Evolutionary conservation across 371 early-diverging fungal genomes (phyloP).

Genomic region (Furculomyces boomerangus): DNA sequence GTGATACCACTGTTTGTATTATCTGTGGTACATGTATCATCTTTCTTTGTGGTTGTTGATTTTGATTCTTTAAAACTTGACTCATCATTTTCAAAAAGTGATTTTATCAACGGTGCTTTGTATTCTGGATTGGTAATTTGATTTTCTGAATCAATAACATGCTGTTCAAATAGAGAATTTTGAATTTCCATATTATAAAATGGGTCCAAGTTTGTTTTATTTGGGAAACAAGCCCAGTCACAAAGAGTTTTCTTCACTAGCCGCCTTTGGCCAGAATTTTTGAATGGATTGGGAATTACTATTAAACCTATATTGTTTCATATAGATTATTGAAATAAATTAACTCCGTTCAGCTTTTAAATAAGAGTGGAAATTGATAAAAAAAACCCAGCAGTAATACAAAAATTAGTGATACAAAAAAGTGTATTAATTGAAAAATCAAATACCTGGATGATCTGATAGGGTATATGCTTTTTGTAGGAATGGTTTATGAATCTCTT

Average conservation of each 20-base stretch:
- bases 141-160: not conserved
- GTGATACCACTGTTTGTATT: not conserved
- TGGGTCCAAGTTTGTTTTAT: slow-evolving; percentile 64
- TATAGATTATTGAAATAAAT: not conserved
- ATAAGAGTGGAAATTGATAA: not conserved
- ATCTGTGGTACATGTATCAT: not conserved
- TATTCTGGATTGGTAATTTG: not conserved
- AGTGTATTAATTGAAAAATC: not conserved
- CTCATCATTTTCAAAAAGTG: not conserved
- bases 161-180: slow-evolving; percentile 33
- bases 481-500: not conserved
- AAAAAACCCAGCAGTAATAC: too few relatives aligned
- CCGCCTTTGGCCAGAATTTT: slow-evolving; percentile 38
- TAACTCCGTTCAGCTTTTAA: not conserved
- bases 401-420: too few relatives aligned
- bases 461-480: not conserved
- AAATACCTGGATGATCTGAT: not conserved
- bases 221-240: slow-evolving; percentile 49
- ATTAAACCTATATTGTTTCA: slow-evolving; percentile 35
- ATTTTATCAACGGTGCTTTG: not conserved
- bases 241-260: slow-evolving; percentile 41
- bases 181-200: slow-evolving; percentile 42
- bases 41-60: not conserved
- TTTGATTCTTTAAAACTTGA: too few relatives aligned
- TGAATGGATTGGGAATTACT: slow-evolving; percentile 54